Evolutionary conservation across 768 basidiomycete genomes (phyloP).

Genomic region (Thelephora aurantiotincta): DNA sequence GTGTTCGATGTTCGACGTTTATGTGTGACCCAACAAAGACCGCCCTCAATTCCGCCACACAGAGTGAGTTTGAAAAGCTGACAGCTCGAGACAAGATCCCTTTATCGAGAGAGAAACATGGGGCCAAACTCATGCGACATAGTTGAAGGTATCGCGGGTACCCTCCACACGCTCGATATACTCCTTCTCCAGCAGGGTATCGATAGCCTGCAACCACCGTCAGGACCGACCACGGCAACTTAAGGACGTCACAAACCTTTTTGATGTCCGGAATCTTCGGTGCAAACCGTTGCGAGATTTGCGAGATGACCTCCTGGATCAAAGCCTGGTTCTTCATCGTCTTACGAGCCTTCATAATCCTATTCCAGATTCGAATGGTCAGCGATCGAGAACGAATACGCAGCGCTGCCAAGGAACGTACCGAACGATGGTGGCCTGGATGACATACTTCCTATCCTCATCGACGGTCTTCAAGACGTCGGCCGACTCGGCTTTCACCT

Average conservation of each 20-base stretch:
- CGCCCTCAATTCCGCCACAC: no score
- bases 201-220: constrained; percentile 50
- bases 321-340: constrained; percentile 88
- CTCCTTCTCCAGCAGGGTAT: constrained; percentile 88
- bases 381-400: neutral
- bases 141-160: constrained; percentile 79
- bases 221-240: neutral
- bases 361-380: constrained; percentile 17
- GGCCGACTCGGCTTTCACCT: constrained; percentile 79
- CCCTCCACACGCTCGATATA: constrained; percentile 93
- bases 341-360: constrained; percentile 93
- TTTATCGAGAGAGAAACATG: no score
- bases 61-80: neutral
- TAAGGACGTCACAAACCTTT: constrained; percentile 40
- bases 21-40: no score
- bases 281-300: constrained; percentile 76
- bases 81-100: no score
- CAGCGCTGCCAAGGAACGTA: constrained; percentile 11
- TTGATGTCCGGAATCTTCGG: constrained; percentile 96
- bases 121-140: constrained; percentile 37
- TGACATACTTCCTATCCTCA: constrained; percentile 93
- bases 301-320: constrained; percentile 82
- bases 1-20: no score
- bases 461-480: constrained; percentile 92
- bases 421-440: constrained; percentile 90